Percentiles rank a stretch among this genome's conserved stretches.
phyloP scores from a whole-genome alignment of 139 green algal genomes.

The Monoraphidium neglectum region DNA sequence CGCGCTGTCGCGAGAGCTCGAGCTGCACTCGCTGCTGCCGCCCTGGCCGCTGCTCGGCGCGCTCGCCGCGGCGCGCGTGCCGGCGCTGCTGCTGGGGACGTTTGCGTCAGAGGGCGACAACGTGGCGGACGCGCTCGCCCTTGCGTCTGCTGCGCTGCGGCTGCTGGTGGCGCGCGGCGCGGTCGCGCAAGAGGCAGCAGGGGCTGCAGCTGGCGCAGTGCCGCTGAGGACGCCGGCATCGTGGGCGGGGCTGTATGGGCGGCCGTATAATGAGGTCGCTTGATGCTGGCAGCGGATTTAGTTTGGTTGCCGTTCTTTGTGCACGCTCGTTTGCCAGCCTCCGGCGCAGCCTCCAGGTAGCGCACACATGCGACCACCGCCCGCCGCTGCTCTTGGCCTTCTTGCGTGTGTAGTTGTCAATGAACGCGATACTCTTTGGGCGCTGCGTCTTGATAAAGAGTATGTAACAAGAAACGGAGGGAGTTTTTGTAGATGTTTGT shows the following conservation, averaged over 20 bases:
- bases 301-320: too few species aligned
- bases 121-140: constrained; percentile 36
- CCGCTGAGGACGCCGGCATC: constrained; percentile 32
- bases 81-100: constrained; percentile 33
- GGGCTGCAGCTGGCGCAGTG: neutral
- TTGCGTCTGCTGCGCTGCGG: constrained; percentile 33
- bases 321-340: too few species aligned
- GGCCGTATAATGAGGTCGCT: neutral
- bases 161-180: neutral
- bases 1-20: constrained; percentile 30
- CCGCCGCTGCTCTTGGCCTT: too few species aligned
- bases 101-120: constrained; percentile 72
- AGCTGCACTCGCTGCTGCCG: constrained; percentile 43
- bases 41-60: constrained; percentile 61
- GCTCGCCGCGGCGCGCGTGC: constrained; percentile 1
- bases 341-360: too few species aligned
- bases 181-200: constrained; percentile 3
- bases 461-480: too few species aligned
- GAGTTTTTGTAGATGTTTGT: too few species aligned
- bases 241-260: constrained; percentile 39
- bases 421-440: too few species aligned
- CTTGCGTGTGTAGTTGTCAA: too few species aligned
- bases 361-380: too few species aligned
- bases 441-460: too few species aligned
- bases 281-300: too few species aligned